Evolutionary conservation across 306 rosid genomes (phyloP), one percentile per base, ranked within the genome.

Genomic region (Cucurbita maxima): DNA sequence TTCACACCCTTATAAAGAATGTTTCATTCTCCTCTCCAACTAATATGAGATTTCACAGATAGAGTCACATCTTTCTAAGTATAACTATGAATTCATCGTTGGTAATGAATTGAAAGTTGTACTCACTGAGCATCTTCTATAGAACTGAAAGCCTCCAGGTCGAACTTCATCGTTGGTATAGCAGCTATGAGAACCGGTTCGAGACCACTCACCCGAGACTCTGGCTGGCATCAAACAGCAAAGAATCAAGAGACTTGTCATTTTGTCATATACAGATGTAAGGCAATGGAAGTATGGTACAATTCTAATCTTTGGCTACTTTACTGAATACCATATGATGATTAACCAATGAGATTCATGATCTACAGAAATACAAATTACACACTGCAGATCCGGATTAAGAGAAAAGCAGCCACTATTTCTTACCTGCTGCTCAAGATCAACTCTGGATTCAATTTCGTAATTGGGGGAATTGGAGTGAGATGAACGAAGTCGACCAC

Each of bases 151-250:
- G 97, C 92, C 79, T 87, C 90, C 60, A 58, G 92, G 75, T 89
- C 70, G 83, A 82, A 88, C 82, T 89, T 93, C 97, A 86, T 83
- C 72, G 98, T 88, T 14, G 98, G 98, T 77, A 93, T 93, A 44
- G 97, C 97, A 51, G 93, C 87, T 76, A 93, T 86, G 77, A 88
- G 74, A 88, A 85, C 86, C 54, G 90, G 92, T 77, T 84, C 96
- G 41, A 88, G 78, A 75, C 86, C 92, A 64, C 86, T 84, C 64
- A 58, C 83, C 68, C 62, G 90, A 78, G 83, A 86, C 81, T 88
- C 96, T 84, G 94, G 94, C 98, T 90, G 92, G 79, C 87, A 84
- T 73, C 72, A 84, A 90, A 82, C 86, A 85, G 80, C 36, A 19
- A 48, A 20, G 16, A 63, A 38, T 15, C 20, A 63, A 34, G 40